A percentile compares a stretch with the other conserved stretches of the same genome.
Conservation (phyloP, 768 basidiomycete species). For the Cubamyces lactineus region DNA sequence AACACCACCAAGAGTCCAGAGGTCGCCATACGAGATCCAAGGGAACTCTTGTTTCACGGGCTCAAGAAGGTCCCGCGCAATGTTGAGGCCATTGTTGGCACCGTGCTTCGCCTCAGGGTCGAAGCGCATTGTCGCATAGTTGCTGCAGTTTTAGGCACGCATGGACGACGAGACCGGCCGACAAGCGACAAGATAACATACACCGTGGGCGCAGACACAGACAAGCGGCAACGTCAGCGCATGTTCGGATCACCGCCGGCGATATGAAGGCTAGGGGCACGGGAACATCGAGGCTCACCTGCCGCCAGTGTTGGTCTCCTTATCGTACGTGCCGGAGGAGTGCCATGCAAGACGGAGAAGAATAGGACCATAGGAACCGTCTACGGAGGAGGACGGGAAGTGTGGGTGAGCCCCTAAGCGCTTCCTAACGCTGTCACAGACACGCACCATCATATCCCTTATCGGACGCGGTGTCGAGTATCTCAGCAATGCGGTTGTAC, state of each 20-base stretch:
- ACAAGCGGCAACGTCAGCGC: conserved; percentile 11
- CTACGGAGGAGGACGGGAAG: conserved; percentile 40
- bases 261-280: background rate
- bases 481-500: conserved; percentile 85
- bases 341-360: conserved; percentile 94
- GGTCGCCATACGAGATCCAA: conserved; percentile 95
- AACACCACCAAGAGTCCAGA: conserved; percentile 97
- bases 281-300: conserved; percentile 49
- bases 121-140: conserved; percentile 99
- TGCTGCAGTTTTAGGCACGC: conserved; percentile 50
- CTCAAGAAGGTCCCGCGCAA: conserved; percentile 85
- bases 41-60: conserved; percentile 84
- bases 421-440: conserved; percentile 4
- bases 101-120: conserved; percentile 82
- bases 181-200: conserved; percentile 4
- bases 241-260: background rate
- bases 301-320: conserved; percentile 74
- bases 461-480: conserved; percentile 64
- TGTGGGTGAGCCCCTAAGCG: conserved; percentile 13
- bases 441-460: conserved; percentile 84
- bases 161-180: too few species aligned
- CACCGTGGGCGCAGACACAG: background rate
- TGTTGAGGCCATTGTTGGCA: conserved; percentile 80
- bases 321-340: conserved; percentile 90
- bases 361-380: conserved; percentile 88